Evolutionary conservation across 2,329 filamentous ascomycete genomes (phyloP).

Genomic region (Penicillium sp.): DNA sequence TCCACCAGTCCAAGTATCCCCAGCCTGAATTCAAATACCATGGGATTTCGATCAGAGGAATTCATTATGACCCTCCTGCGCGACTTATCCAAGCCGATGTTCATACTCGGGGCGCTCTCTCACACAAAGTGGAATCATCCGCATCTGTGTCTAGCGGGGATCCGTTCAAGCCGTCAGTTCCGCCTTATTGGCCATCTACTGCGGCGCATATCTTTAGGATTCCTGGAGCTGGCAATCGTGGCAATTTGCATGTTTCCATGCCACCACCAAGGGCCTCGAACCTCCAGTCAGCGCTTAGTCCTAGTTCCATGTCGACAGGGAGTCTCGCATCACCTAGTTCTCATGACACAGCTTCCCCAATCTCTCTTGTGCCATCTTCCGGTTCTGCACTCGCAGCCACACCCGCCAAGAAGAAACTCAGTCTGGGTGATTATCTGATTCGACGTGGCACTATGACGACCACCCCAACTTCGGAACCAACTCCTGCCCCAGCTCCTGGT

Average conservation of each 20-base stretch:
- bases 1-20: conserved; percentile 15
- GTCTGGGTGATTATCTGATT: conserved; percentile 51
- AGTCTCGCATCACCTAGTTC: conserved; percentile 30
- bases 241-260: conserved; percentile 32
- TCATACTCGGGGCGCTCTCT: conserved; percentile 48
- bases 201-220: conserved; percentile 40
- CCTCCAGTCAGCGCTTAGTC: conserved; percentile 28
- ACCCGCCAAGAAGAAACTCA: conserved; percentile 53
- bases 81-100: conserved; percentile 36
- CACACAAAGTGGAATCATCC: not conserved
- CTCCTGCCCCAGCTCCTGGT: conserved; percentile 1
- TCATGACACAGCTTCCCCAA: conserved; percentile 29
- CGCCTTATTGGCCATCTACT: conserved; percentile 40
- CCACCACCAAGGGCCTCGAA: conserved; percentile 23
- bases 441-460: conserved; percentile 40
- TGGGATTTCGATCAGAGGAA: conserved; percentile 4
- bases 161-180: conserved; percentile 21
- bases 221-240: conserved; percentile 19
- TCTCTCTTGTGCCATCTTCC: conserved; percentile 21
- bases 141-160: conserved; percentile 9
- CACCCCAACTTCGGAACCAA: conserved; percentile 42
- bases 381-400: conserved; percentile 43
- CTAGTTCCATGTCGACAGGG: conserved; percentile 33
- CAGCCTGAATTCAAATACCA: conserved; percentile 8
- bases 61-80: conserved; percentile 5